Base-by-base conservation (phyloP, 768 basidiomycete genomes). In the Myochromella boudieri region DNA sequence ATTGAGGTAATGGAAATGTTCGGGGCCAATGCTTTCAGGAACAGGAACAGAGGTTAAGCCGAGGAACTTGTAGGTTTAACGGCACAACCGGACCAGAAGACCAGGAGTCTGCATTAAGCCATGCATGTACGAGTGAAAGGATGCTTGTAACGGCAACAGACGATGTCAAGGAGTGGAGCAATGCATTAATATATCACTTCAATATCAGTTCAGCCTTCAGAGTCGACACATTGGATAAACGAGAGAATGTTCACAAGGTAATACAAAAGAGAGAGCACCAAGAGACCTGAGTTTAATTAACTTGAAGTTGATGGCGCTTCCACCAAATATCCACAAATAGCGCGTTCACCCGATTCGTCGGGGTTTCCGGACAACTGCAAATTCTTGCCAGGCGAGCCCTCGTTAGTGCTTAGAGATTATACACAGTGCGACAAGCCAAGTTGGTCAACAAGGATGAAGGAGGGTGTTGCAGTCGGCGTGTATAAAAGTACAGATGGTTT, bases 401-500 rank as follows among this genome's bases (percentile, higher is more conserved):
- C n/a, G n/a, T n/a, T n/a, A n/a, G n/a, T n/a, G n/a, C n/a, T n/a
- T n/a, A n/a, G n/a, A n/a, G n/a, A n/a, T n/a, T n/a, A 31, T 31
- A 31, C 29, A 31, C 29, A 8, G 8, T n/a, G 29, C 9, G n/a
- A 8, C n/a, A 31, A 31, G 29, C 8, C n/a, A 31, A 31, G 8
- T 31, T 8, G 9, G 29, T 31, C 29, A 8, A n/a, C 29, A n/a
- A n/a, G 29, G 29, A 31, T n/a, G 29, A 8, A 31, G 29, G 29
- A 31, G 33, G 12, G 9, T 14, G 42, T 22, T 36, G 43, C 24
- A 21, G n/a, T 25, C 36, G 43, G 34, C 27, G 27, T n/a, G 29
- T 27, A 21, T 50, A 51, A 21, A 40, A 54, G 41, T 60, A 60
- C 54, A 60, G 32, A 58, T 60, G 33, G 55, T n/a, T n/a, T 53